Evolutionary conservation across 371 early-diverging fungal species (phyloP), one percentile per base, ranked within the genome.

Genomic region (Mucor lusitanicus): DNA sequence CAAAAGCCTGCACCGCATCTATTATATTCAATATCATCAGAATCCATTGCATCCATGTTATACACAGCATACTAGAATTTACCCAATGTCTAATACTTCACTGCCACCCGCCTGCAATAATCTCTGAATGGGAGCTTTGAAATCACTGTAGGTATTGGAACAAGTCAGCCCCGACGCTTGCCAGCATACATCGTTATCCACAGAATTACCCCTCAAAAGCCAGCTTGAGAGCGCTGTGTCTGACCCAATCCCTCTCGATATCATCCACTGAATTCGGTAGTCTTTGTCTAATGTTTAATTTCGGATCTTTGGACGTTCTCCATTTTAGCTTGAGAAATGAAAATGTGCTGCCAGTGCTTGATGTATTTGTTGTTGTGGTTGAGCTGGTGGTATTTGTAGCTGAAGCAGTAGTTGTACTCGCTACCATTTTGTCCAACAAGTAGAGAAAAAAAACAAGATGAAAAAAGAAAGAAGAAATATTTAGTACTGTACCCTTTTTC

Each of bases 51-150:
- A 53, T 35, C 23, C 46, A 7, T 21, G 15, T 1, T 15, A 23
- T 30, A 30, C n/a, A n/a, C 6, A 8, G 7, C 23, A 23, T 19
- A 53, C 1, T 1, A 9, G 12, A 48, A 6, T n/a, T 70, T 80
- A 77, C 80, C 81, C 81, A 37, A 81, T 70, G 60, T 81, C 81
- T 39, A 81, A 57, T 39, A 81, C 78, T 73, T 81, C 81, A 37
- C 72, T 67, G 0, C 81, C 81, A 27, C 81, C 81, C 12, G 78
- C 74, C 50, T 76, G 73, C 21, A 81, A 56, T 37, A 73, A 56
- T 44, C 76, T 59, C 23, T 78, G 61, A 15, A 78, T 59, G 17
- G 81, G 81, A 48, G 81, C 81, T 37, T 75, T 75, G 68, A 73
- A 81, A 67, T 81, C 76, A 25, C 78, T 81, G 60, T 23, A 37